Base-by-base conservation (phyloP, 73 alveolate genomes). In the Breviolum minutum region DNA sequence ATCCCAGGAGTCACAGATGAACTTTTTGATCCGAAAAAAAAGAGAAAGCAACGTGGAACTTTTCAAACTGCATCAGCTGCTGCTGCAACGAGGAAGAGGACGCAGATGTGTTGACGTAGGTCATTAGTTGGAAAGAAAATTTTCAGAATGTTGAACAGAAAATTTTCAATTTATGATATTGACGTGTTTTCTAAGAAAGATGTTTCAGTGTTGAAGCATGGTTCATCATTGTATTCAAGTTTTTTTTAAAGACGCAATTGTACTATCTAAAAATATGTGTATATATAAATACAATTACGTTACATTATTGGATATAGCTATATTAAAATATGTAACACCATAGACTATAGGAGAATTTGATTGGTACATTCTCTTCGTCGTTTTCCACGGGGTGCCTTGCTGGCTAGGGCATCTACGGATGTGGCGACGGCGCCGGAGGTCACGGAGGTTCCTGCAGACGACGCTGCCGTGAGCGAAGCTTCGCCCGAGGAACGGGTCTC, bases 1-100 rank as follows among this genome's bases (percentile, higher is more conserved):
- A n/a, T 22, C 48, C 54, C 29, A 91, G 97, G 97, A 19, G 97
- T 91, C 64, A 73, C 97, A 0, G 97, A 91, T 10, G 97, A 91
- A 13, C 79, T 91, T 54, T 91, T 91, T 61, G 97, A 79, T 61
- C 89, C 97, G 71, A 40, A 60, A 5, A 40, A 60, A 5, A 79
- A 80, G 88, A 62, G 97, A 64, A 32, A 66, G 71, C 63, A 19
- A 16, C 92, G 92, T 14, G 94, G n/a, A n/a, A n/a, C 61, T 61
- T 82, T 82, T 61, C 91, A 82, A 30, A 77, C 96, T 7, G 87
- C 5, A 22, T 24, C 87, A 5, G 96, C 88, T 10, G 96, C 87
- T 6, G 87, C 96, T 17, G 87, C 87, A 12, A 48, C 87, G 0
- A 40, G 24, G 30, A 63, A 69, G 87, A 48, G 77, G 63, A 13